phyloP scores from a whole-genome alignment of 2,329 filamentous ascomycete genomes.

The Ophiosphaerella korrae region DNA sequence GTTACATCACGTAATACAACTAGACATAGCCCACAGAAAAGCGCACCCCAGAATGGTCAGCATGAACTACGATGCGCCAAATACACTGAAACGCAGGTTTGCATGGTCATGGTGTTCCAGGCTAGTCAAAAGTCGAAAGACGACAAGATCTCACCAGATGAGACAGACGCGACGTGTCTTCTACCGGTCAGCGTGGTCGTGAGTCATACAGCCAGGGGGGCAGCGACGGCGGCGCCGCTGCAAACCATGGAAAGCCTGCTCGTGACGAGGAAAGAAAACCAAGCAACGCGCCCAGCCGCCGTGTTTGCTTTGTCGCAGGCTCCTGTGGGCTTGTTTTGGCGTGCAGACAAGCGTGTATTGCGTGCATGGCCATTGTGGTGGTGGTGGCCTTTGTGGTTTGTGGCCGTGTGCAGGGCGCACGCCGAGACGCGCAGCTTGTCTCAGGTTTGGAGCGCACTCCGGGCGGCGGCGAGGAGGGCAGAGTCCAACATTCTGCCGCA shows the following conservation, averaged over 20 bases:
- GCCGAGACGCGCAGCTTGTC: conserved; percentile 22
- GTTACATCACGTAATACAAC: neutral
- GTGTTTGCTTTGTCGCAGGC: conserved; percentile 2
- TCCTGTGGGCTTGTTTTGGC: conserved; percentile 8
- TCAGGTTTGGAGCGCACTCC: conserved; percentile 26
- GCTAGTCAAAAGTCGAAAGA: neutral
- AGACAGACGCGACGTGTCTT: conserved; percentile 15
- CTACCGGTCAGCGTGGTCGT: conserved; percentile 24
- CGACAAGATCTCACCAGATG: conserved; percentile 14
- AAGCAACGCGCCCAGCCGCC: neutral
- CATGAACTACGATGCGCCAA: conserved; percentile 2
- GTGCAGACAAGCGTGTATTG: neutral
- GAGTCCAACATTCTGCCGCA: neutral
- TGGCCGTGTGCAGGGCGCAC: conserved; percentile 12
- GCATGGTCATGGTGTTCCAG: neutral
- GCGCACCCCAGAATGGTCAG: neutral
- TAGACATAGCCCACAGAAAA: neutral
- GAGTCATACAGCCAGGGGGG: conserved; percentile 27
- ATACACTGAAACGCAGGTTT: neutral
- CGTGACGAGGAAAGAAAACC: neutral
- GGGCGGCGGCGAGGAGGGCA: conserved; percentile 18
- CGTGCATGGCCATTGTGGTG: conserved; percentile 9
- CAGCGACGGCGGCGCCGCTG: conserved; percentile 15
- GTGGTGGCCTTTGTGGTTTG: conserved; percentile 11
- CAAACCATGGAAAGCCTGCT: conserved; percentile 16